Base-by-base conservation (phyloP, 306 rosid genomes). In the Styphnolobium japonicum region DNA sequence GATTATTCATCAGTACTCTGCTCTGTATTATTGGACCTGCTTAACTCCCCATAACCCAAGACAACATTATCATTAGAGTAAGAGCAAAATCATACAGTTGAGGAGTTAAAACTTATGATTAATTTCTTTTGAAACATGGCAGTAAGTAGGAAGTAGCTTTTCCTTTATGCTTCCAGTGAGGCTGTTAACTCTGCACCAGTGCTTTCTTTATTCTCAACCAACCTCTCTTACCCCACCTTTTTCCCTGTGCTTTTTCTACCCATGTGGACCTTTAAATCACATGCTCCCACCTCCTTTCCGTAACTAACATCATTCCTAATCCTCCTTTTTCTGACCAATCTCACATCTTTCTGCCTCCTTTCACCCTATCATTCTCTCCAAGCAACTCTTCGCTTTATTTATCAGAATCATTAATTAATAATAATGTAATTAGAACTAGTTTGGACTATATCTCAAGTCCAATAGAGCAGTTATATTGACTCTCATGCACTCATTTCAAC, bases 221-320 rank as follows among this genome's bases (percentile, higher is more conserved):
- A 82, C 85, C 81, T 75, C 60, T 67, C 29, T 52, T 65, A 63
- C 83, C 81, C 88, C 62, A 73, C 84, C 40, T 52, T 75, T 39
- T 56, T 33, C 18, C 10, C 70, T 33, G 0, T 42, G 81, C 79
- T 42, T 62, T 79, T 71, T 43, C 51, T 34, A 6, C 63, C 76
- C 80, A 65, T 79, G 87, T 80, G 89, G 83, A 71, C 69, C 83
- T 86, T 67, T 76, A 42, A 72, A 39, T 86, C 89, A 80, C 89
- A 83, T 80, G 87, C 85, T 56, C 78, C 75, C 78, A 71, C 79
- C 81, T 39, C 83, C 81, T 85, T 85, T 85, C 62, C 78, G 58
- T 71, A 83, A 42, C 83, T 80, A 71, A 83, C 85, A 86, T 80
- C 78, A 86, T 83, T 86, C 84, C 71, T 80, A 75, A 79, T 75